These are phyloP conservation scores for Sporothrix schenckii DNA, from an alignment of 2,329 filamentous ascomycete genomes.

Conservation along the genomic window DNA sequence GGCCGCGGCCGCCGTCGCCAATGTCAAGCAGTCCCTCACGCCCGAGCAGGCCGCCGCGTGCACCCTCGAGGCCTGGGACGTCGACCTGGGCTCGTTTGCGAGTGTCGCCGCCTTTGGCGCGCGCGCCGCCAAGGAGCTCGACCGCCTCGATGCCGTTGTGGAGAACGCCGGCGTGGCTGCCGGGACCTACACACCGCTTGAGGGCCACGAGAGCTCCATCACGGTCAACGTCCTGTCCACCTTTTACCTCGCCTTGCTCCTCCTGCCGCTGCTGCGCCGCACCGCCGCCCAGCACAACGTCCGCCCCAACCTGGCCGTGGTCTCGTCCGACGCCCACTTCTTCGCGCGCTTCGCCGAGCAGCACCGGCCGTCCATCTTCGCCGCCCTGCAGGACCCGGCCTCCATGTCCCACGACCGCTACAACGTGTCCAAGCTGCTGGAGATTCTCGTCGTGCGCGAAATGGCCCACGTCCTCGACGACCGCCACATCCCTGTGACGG, in stretches of 20 bases:
- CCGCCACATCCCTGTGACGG: constrained; percentile 42
- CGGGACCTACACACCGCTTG: constrained; percentile 30
- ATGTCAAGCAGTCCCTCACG: constrained; percentile 42
- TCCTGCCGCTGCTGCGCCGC: constrained; percentile 49
- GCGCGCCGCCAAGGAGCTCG: constrained; percentile 40
- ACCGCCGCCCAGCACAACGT: constrained; percentile 44
- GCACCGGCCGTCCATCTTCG: constrained; percentile 41
- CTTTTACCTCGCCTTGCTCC: constrained; percentile 49
- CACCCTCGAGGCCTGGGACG: constrained; percentile 53
- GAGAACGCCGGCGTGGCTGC: constrained; percentile 47
- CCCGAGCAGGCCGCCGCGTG: constrained; percentile 30
- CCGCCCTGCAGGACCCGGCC: constrained; percentile 41
- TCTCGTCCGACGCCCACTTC: constrained; percentile 47
- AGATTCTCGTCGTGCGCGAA: constrained; percentile 41
- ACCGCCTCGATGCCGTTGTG: constrained; percentile 49
- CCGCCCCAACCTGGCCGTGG: constrained; percentile 45
- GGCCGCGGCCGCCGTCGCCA: constrained; percentile 46
- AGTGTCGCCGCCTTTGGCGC: constrained; percentile 50
- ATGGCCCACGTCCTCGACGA: constrained; percentile 44
- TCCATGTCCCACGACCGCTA: constrained; percentile 43
- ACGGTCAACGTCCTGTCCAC: constrained; percentile 54
- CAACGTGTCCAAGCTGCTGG: constrained; percentile 44
- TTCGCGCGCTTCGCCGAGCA: constrained; percentile 44
- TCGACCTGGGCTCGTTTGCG: constrained; percentile 54
- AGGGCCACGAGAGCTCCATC: constrained; percentile 49